phyloP scores from a whole-genome alignment of 345 rosid species.

The Corymbia maculata region DNA sequence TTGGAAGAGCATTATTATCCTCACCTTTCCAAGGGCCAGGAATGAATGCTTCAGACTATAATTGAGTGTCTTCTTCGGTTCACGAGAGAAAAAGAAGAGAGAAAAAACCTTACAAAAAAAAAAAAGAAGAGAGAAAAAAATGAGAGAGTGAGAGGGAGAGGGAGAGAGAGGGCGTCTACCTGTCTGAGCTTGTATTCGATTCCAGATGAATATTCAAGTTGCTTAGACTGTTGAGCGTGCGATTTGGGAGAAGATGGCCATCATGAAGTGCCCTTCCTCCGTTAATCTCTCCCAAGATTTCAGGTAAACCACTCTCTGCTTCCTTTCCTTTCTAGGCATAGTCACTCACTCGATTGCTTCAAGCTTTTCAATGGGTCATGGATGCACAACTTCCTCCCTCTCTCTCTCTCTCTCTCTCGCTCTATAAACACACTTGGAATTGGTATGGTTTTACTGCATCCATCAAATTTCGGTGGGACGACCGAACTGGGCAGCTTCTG shows the following conservation, averaged over 20 bases:
- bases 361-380: background rate
- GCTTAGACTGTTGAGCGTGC: background rate
- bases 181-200: background rate
- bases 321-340: background rate
- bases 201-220: background rate
- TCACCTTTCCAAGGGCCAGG: background rate
- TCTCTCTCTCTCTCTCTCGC: background rate
- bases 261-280: slow-evolving; percentile 3
- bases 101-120: no score
- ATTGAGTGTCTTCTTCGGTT: background rate
- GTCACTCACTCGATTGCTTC: background rate
- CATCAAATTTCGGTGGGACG: background rate
- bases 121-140: background rate
- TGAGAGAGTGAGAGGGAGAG: background rate
- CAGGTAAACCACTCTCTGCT: background rate
- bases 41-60: background rate
- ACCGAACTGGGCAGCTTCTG: background rate
- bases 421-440: background rate
- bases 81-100: background rate
- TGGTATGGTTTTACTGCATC: background rate
- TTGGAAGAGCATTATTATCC: background rate
- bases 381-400: background rate
- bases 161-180: background rate
- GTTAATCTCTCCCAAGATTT: background rate
- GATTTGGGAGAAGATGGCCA: background rate